These are phyloP conservation scores for Eucalyptus cladocalyx DNA, from an alignment of 345 rosid species.

Conservation along the genomic window DNA sequence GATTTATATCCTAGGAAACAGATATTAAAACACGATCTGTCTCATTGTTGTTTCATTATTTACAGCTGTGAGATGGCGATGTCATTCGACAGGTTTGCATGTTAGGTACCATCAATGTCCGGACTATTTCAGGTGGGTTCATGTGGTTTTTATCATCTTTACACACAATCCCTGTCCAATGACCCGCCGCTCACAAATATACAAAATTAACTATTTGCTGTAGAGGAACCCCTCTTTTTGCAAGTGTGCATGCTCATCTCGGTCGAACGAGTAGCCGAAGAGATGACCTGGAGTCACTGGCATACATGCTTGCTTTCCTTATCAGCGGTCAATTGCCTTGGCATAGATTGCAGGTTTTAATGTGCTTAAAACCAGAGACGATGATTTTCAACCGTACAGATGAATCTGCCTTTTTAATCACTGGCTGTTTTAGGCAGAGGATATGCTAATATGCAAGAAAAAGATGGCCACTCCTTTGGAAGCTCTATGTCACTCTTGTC, in stretches of 20 bases:
- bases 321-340: background rate
- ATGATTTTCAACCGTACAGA: background rate
- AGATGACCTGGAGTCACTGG: constrained; percentile 1
- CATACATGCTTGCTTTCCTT: background rate
- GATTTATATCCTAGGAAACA: background rate
- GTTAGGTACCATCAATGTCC: background rate
- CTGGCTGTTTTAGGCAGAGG: background rate
- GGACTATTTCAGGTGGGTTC: background rate
- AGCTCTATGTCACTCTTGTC: background rate
- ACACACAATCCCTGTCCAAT: background rate
- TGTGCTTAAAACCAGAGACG: background rate
- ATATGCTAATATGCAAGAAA: background rate
- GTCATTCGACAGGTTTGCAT: background rate
- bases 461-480: background rate
- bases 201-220: background rate
- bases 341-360: background rate
- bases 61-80: background rate
- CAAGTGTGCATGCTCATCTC: background rate
- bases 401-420: background rate
- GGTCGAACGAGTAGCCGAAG: background rate
- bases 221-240: background rate
- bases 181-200: background rate
- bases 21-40: background rate
- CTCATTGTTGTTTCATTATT: background rate
- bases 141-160: background rate